These are phyloP conservation scores for Silene uniflora DNA, from an alignment of 148 eudicot genomes.

Conservation along the genomic window DNA sequence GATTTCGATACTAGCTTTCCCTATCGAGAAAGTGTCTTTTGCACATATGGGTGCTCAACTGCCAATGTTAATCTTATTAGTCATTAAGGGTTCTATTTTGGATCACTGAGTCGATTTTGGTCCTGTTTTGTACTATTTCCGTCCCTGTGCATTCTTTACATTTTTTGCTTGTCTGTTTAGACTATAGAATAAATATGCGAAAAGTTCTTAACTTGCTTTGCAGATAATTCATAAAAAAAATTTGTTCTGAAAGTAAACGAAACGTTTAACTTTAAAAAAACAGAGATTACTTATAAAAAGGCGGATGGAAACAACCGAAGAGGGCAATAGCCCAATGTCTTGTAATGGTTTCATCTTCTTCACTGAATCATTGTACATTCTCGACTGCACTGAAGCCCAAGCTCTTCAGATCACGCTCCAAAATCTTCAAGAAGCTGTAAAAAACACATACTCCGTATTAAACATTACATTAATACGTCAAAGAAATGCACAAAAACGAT, in stretches of 20 bases:
- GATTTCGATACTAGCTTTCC: background rate
- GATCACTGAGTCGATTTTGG: too few species aligned
- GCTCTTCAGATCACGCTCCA: constrained; percentile 10
- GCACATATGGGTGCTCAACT: background rate
- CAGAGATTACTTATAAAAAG: background rate
- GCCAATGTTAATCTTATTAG: too few species aligned
- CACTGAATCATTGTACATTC: background rate
- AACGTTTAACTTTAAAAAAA: too few species aligned
- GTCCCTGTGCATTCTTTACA: too few species aligned
- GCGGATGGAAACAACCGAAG: background rate
- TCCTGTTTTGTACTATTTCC: too few species aligned
- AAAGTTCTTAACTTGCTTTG: too few species aligned
- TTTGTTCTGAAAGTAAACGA: too few species aligned
- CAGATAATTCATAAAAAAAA: too few species aligned
- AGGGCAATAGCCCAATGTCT: background rate
- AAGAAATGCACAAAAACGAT: background rate
- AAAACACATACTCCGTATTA: background rate
- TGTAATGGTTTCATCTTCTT: background rate
- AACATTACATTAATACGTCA: too few species aligned
- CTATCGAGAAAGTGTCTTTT: background rate
- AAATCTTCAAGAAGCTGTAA: constrained; percentile 15
- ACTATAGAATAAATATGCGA: too few species aligned
- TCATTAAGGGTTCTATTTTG: too few species aligned
- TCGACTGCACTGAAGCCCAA: constrained; percentile 3
- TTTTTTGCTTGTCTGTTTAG: too few species aligned